Evolutionary conservation across 1,284 basidiomycete species (phyloP), one percentile per base, ranked within the genome.

Genomic region (Anthracocystis panici-leucophaei): DNA sequence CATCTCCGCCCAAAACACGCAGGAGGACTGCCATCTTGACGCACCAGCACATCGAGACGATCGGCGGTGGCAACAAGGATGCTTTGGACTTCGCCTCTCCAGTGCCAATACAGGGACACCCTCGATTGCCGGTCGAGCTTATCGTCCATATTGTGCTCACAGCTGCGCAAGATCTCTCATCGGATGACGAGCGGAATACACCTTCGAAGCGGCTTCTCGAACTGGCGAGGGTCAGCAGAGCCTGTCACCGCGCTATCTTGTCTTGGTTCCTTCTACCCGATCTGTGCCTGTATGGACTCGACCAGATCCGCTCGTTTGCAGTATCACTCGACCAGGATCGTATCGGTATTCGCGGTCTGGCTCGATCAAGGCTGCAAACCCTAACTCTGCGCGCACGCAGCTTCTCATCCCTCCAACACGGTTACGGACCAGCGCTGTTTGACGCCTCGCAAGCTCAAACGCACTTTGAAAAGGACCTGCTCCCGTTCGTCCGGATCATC

Each of bases 31-130:
- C 60, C 12, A 40, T 68, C n/a, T 56, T 50, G 11, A 68, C 55
- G 20, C 57, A 66, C 29, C 72, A 65, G 51, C 52, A 69, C 52
- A 69, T 75, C 56, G 72, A 75, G 45, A 69, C 66, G 20, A 75
- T 75, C 41, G 72, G 66, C n/a, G 72, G 72, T 20, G 52, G 44
- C 11, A 35, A 41, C 51, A 21, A 46, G 11, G 16, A 58, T 27
- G 38, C 29, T 20, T 33, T 31, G 18, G 21, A 20, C 14, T 20
- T 31, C 23, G 11, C 45, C 20, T 11, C 20, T 3, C 35, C 33
- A 10, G 33, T 41, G 20, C 31, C 27, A 5, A 14, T 35, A 9
- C 41, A 33, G 11, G 56, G 55, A 23, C 5, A 54, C 35, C 58
- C 65, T 9, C 58, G 62, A 10, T 44, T 69, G 3, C 72, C 72